A percentile compares a stretch with the other conserved stretches of the same genome.
phyloP scores from a whole-genome alignment of 2,329 filamentous ascomycete species.

The Sordariomycetes sp. region DNA sequence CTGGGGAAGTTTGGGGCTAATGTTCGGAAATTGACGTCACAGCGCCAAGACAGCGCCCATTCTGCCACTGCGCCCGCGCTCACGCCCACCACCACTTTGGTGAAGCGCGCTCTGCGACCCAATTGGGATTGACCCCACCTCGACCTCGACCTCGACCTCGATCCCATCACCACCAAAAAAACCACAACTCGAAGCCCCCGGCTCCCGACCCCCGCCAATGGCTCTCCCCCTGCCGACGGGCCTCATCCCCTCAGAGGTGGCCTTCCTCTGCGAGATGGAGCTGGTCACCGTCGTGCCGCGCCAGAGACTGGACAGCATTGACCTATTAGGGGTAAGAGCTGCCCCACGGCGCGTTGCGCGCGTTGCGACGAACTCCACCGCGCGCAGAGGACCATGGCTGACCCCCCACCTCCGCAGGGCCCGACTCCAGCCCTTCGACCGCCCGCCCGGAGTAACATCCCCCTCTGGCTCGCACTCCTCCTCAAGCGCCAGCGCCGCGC shows the following conservation, averaged over 20 bases:
- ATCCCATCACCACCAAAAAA: background rate
- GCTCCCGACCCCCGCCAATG: conserved; percentile 20
- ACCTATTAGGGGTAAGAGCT: conserved; percentile 67
- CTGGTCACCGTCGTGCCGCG: conserved; percentile 86
- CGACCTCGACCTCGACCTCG: background rate
- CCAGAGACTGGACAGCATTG: conserved; percentile 76
- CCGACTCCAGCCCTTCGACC: conserved; percentile 66
- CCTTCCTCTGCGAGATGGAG: conserved; percentile 97
- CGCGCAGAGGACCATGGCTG: background rate
- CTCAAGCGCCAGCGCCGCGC: conserved; percentile 90
- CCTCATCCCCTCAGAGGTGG: conserved; percentile 77
- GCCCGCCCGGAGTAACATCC: conserved; percentile 67
- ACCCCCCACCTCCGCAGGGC: conserved; percentile 45
- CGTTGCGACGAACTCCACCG: background rate
- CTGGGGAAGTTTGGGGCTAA: background rate
- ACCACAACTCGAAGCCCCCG: background rate
- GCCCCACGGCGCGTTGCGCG: background rate
- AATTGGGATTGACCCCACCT: background rate
- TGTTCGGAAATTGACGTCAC: background rate
- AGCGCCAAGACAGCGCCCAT: background rate
- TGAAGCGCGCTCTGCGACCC: background rate
- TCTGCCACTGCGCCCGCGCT: no score
- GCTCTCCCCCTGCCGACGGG: conserved; percentile 37
- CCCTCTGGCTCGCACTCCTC: conserved; percentile 89
- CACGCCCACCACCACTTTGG: no score